Evolutionary conservation across 495 filamentous ascomycete genomes (phyloP), one percentile per base, ranked within the genome.

Genomic region (Penicillium desertorum): DNA sequence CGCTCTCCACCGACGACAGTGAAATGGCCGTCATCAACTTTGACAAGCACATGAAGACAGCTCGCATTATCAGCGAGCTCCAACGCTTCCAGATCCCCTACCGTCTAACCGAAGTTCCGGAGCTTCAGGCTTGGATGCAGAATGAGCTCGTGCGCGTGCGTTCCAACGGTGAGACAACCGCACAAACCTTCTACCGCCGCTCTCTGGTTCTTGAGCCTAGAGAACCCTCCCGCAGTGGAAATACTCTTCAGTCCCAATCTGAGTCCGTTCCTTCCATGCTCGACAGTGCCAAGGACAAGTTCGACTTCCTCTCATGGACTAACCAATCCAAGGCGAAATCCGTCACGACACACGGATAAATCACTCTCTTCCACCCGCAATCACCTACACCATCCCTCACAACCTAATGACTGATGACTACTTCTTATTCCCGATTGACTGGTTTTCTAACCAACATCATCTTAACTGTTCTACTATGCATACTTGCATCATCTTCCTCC

Each of bases 21-120:
- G 82, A 86, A 32, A 80, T 88, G 70, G 80, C 83, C 0, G 90
- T 97, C 17, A 92, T 99, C 81, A 99, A 99, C 74, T 99, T 96
- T 60, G 94, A 98, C 80, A 99, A 98, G 74, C 89, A 98, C 67
- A 88, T 87, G 68, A 90, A 91, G 68, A 97, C 92, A 3, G 93
- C 95, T 8, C 89, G 89, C 65, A 92, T 96, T 68, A 96, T 99
- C 67, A 90, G 91, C 55, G 92, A 98, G 62, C 81, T 98, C 11
- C 94, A 98, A 71, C 86, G 94, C 25, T 99, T 99, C 81, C 95
- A 99, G 68, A 89, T 96, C 45, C 94, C 95, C 1, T 96, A 99
- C 65, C 85, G 87, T 17, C 81, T 99, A 16, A 79, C 81, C 4
- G 90, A 96, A 63, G 77, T 98, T 14, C 84, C 90, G 0, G 95